Evolutionary conservation across 768 basidiomycete genomes (phyloP).

Genomic region (Phaffia tasmanica): DNA sequence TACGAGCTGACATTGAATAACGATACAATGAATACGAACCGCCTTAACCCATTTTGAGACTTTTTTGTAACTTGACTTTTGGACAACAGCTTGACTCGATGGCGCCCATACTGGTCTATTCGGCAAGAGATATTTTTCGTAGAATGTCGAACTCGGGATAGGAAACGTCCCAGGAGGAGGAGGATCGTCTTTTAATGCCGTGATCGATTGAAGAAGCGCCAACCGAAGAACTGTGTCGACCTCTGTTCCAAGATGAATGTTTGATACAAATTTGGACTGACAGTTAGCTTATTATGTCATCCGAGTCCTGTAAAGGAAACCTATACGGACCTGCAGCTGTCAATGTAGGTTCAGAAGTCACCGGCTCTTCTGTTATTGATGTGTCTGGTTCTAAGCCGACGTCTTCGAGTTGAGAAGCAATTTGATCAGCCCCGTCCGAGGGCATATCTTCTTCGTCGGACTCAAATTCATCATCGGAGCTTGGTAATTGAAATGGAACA

Average conservation of each 20-base stretch:
- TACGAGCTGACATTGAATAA: not conserved
- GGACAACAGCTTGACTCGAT: slow-evolving; percentile 44
- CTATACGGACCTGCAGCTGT: slow-evolving; percentile 10
- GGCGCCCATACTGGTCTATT: slow-evolving; percentile 60
- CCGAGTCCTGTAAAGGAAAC: not conserved
- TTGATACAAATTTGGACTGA: not conserved
- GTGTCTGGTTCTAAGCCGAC: no score
- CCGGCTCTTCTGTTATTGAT: not conserved
- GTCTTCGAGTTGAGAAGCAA: no score
- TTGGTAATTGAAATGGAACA: slow-evolving; percentile 15
- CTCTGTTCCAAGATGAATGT: slow-evolving; percentile 37
- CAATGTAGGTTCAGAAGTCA: not conserved
- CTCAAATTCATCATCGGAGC: slow-evolving; percentile 10
- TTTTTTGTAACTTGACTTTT: slow-evolving; percentile 68
- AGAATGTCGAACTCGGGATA: slow-evolving; percentile 62
- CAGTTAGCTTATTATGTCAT: not conserved
- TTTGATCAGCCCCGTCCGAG: no score
- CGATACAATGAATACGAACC: not conserved
- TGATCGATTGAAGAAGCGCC: slow-evolving; percentile 58
- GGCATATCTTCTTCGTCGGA: not conserved
- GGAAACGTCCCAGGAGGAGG: slow-evolving; percentile 50
- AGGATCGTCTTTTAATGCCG: slow-evolving; percentile 31
- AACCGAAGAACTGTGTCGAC: slow-evolving; percentile 50
- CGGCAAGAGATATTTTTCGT: slow-evolving; percentile 65
- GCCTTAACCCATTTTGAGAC: slow-evolving; percentile 68